Base-by-base conservation (phyloP, 1,139 yeast genomes). In the Pichia norvegensis region DNA sequence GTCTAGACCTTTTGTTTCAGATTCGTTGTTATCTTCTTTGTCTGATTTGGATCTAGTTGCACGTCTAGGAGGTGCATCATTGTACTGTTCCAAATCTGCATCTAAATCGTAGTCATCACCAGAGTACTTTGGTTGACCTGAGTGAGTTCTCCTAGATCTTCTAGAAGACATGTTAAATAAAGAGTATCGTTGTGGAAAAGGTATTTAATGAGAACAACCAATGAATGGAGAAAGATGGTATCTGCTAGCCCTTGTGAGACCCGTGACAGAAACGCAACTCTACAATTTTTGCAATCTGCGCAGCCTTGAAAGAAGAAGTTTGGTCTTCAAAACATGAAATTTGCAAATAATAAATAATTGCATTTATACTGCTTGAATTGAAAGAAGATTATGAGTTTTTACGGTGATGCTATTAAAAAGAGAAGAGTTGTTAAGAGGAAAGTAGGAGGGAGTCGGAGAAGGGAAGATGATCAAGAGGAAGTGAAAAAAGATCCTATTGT, bases 1-100 rank as follows among this genome's bases (percentile, higher is more conserved):
- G 11, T 48, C 56, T 4, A 44, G 95, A 41, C 77, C 84, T 10
- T 40, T 50, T 21, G 41, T 54, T 9, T 25, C 42, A 14, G 47
- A 50, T 36, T 47, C 51, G 8, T 43, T 53, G 25, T 52, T 20
- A 19, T 35, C 23, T 11, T 35, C 37, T n/a, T 37, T 36, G 7
- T 36, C 47, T 4, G 21, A 4, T 23, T 36, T 44, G 4, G 35
- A 40, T 29, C 47, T 35, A 46, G 52, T 23, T 47, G 52, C 31
- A 45, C 52, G 36, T 47, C 54, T 27, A 46, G 51, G 45, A 19
- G 41, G 16, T 22, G 16, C 25, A 19, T 29, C 31, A 20, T 29
- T 37, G 39, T 40, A 40, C 4, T 42, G 38, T 29, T 45, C 45
- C 25, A 46, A 44, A 38, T 51, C 52, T 31, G 41, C 38, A 9